Conservation (phyloP, 2,329 filamentous ascomycete species). For the Botrytis tulipae region DNA sequence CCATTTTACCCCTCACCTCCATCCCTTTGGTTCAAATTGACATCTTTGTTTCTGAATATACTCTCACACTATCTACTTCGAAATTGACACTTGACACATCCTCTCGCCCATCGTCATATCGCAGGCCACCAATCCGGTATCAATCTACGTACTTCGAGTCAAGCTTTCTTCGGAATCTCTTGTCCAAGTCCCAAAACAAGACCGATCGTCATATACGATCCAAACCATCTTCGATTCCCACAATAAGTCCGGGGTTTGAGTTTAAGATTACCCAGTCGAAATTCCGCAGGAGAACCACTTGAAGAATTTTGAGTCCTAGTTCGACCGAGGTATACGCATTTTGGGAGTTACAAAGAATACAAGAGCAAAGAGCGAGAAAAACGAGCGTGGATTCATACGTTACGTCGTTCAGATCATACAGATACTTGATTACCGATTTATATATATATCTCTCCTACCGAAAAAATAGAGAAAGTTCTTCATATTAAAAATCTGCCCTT, state of each 20-base stretch:
- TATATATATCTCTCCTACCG: not conserved
- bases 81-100: not conserved
- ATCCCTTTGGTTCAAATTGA: not conserved
- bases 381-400: not conserved
- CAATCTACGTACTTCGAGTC: not conserved
- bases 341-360: not conserved
- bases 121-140: not conserved
- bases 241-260: conserved; percentile 11
- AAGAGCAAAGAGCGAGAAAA: not conserved
- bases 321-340: conserved; percentile 10
- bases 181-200: not conserved
- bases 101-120: not conserved
- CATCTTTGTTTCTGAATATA: not conserved
- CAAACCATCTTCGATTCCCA: not conserved
- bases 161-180: not conserved
- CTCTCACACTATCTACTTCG: not conserved
- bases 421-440: not conserved
- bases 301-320: not conserved
- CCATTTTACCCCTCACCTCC: not conserved
- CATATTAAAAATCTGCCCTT: not conserved
- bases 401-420: not conserved
- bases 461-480: not conserved
- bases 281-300: conserved; percentile 3
- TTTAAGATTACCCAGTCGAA: not conserved
- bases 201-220: not conserved